A percentile compares a stretch with the other conserved stretches of the same genome.
phyloP scores from a whole-genome alignment of 257 asterid genomes.

The Mitragyna speciosa region DNA sequence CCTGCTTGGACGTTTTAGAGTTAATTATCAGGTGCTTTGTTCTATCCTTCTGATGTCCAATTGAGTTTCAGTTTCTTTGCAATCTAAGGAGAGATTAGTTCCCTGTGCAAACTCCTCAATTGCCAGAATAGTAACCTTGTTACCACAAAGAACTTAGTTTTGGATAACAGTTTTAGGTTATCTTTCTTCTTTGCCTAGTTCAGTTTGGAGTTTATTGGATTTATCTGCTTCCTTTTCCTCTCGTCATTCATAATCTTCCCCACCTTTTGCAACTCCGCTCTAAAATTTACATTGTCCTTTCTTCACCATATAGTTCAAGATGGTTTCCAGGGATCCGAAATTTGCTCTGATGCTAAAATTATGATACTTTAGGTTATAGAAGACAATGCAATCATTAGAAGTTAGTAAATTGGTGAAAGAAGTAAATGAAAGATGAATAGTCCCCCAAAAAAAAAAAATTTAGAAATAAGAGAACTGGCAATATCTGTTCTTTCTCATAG shows the following conservation, averaged over 20 bases:
- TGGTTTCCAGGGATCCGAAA: background rate
- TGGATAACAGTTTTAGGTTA: no score
- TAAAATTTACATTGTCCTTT: background rate
- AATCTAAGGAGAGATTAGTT: background rate
- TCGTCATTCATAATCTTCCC: background rate
- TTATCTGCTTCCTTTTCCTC: background rate
- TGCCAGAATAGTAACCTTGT: background rate
- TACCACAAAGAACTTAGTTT: background rate
- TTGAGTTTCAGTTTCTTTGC: background rate
- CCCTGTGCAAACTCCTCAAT: background rate
- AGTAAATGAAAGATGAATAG: background rate
- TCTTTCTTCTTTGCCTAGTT: background rate
- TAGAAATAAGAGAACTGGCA: background rate
- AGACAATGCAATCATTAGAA: background rate
- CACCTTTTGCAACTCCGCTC: no score
- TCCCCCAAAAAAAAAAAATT: background rate
- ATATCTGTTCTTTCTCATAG: background rate
- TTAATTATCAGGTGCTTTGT: constrained; percentile 83
- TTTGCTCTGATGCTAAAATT: background rate
- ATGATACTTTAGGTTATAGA: background rate
- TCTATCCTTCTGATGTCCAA: constrained; percentile 5
- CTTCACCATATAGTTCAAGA: background rate
- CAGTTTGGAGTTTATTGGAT: background rate
- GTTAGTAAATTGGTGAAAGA: background rate
- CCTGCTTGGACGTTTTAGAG: constrained; percentile 96